Evolutionary conservation across 805 yeast species (phyloP).

Genomic region (Pichia sporocuriosa): DNA sequence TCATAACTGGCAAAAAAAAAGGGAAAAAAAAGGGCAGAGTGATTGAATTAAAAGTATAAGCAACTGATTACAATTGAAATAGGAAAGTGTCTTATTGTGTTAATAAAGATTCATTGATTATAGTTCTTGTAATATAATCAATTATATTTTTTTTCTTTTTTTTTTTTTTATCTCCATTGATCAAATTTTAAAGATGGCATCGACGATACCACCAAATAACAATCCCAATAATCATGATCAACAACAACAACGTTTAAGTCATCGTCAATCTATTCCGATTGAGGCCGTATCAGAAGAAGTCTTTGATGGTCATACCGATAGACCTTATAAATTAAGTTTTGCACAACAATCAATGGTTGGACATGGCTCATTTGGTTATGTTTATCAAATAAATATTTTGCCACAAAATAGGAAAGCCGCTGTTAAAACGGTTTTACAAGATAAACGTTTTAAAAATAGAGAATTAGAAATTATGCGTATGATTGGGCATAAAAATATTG

Average conservation of each 20-base stretch:
- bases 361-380: slow-evolving; percentile 99
- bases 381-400: slow-evolving; percentile 75
- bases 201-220: too few species aligned
- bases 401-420: slow-evolving; percentile 81
- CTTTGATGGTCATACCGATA: slow-evolving; percentile 66
- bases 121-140: too few species aligned
- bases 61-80: too few species aligned
- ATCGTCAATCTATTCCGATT: not conserved
- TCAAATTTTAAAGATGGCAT: not conserved
- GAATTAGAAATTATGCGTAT: slow-evolving; percentile 94
- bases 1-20: too few species aligned
- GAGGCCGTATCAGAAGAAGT: slow-evolving; percentile 52
- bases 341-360: slow-evolving; percentile 88
- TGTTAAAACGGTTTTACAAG: slow-evolving; percentile 93
- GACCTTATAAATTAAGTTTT: slow-evolving; percentile 55
- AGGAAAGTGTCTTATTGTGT: too few species aligned
- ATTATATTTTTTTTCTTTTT: too few species aligned
- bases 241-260: too few species aligned
- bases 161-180: too few species aligned
- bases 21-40: too few species aligned
- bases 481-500: slow-evolving; percentile 79
- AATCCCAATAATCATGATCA: not conserved
- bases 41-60: too few species aligned
- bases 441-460: slow-evolving; percentile 86
- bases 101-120: too few species aligned